Evolutionary conservation across 2,329 filamentous ascomycete genomes (phyloP).

Genomic region (Ophiostoma perfectum): DNA sequence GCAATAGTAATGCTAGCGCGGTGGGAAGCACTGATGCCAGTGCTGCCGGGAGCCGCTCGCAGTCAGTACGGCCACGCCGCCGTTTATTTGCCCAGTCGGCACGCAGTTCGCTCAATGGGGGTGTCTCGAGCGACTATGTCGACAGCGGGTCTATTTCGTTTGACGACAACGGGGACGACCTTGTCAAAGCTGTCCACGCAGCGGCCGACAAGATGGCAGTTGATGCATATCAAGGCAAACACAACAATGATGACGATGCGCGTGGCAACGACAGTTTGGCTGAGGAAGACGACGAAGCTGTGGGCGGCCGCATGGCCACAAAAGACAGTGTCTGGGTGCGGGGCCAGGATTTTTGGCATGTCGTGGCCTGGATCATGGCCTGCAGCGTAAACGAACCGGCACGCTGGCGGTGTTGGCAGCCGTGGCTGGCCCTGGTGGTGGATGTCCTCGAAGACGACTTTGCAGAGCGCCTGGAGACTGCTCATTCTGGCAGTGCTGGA

Average conservation of each 20-base stretch:
- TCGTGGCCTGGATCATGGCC: conserved; percentile 88
- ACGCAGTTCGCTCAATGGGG: not conserved
- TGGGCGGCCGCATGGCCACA: conserved; percentile 57
- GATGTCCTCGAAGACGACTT: conserved; percentile 71
- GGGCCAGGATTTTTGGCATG: conserved; percentile 84
- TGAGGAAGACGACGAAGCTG: conserved; percentile 45
- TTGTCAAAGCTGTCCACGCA: not conserved
- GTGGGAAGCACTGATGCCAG: not conserved
- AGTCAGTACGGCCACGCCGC: conserved; percentile 30
- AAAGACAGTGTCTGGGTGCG: conserved; percentile 64
- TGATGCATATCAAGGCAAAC: not conserved
- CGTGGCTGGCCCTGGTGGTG: conserved; percentile 75
- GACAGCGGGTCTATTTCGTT: conserved; percentile 21
- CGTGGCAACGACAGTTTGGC: conserved; percentile 33
- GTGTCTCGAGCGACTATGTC: conserved; percentile 20
- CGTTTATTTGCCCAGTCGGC: conserved; percentile 1
- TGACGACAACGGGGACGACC: conserved; percentile 10
- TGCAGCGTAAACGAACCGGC: conserved; percentile 68
- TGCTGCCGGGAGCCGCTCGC: conserved; percentile 2
- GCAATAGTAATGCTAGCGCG: not conserved
- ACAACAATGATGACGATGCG: not conserved
- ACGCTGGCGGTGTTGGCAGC: conserved; percentile 75
- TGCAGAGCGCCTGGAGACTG: conserved; percentile 45
- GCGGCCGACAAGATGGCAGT: not conserved
- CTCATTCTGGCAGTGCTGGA: conserved; percentile 28